These are phyloP conservation scores for Xerocomus nothofagi DNA, from an alignment of 1,284 basidiomycete genomes.

Conservation along the genomic window DNA sequence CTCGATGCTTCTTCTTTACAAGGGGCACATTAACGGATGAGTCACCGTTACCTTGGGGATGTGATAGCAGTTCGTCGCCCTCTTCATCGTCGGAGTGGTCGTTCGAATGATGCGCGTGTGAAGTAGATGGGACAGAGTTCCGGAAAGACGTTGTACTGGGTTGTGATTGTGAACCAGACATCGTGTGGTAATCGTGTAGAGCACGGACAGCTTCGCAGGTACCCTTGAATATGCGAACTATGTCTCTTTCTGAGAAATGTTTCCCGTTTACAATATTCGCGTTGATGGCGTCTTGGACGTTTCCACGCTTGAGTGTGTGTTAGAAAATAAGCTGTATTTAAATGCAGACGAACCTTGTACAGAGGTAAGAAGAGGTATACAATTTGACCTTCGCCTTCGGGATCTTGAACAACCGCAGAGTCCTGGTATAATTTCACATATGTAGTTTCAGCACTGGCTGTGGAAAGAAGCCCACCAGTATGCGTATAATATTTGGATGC, in stretches of 20 bases:
- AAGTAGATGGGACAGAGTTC: conserved; percentile 24
- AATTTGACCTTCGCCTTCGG: conserved; percentile 90
- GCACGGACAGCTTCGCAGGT: conserved; percentile 92
- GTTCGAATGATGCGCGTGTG: conserved; percentile 17
- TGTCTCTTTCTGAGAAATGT: conserved; percentile 84
- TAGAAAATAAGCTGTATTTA: conserved; percentile 5
- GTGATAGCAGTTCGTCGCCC: conserved; percentile 61
- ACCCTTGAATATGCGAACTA: conserved; percentile 89
- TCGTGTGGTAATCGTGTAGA: conserved; percentile 84
- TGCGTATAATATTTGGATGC: conserved; percentile 88
- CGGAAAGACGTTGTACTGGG: conserved; percentile 26
- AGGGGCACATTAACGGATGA: conserved; percentile 45
- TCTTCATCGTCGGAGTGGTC: conserved; percentile 44
- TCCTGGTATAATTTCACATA: conserved; percentile 50
- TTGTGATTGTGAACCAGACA: conserved; percentile 37
- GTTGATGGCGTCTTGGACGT: conserved; percentile 94
- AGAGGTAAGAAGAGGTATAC: conserved; percentile 92
- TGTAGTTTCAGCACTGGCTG: neutral
- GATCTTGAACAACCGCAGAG: conserved; percentile 92
- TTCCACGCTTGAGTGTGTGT: conserved; percentile 62
- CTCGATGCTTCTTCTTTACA: conserved; percentile 51
- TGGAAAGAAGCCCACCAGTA: conserved; percentile 53
- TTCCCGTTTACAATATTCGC: conserved; percentile 81
- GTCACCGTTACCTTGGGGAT: conserved; percentile 64
- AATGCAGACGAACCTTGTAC: conserved; percentile 60